These are phyloP conservation scores for Sarocladium strictum DNA, from an alignment of 2,329 filamentous ascomycete genomes.

Conservation along the genomic window DNA sequence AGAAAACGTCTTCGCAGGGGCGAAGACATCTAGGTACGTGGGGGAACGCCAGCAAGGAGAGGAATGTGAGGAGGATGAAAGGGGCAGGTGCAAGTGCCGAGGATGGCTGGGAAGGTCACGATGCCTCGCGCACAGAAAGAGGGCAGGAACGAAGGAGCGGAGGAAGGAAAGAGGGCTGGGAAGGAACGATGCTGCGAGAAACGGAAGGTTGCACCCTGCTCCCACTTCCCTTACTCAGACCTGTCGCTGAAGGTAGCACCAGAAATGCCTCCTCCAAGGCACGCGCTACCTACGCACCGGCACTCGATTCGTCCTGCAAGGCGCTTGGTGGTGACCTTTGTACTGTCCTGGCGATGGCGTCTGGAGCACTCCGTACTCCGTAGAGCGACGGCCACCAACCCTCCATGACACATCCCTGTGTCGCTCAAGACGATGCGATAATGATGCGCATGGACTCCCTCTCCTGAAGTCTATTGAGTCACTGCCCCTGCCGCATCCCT, in stretches of 20 bases:
- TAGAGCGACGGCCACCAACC: too few relatives aligned
- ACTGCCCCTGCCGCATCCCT: background rate
- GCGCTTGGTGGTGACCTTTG: too few relatives aligned
- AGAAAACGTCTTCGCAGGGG: background rate
- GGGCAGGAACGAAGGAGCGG: background rate
- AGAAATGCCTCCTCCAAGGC: too few relatives aligned
- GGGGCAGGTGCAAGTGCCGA: slow-evolving; percentile 7
- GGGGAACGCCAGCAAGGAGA: background rate
- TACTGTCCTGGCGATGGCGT: too few relatives aligned
- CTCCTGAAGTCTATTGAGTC: slow-evolving; percentile 1
- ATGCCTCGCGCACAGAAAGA: background rate
- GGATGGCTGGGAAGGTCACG: background rate
- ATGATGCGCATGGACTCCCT: background rate
- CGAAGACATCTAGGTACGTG: background rate
- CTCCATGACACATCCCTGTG: background rate
- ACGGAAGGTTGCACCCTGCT: background rate
- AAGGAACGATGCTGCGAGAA: background rate
- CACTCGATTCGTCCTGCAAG: too few relatives aligned
- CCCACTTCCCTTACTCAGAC: background rate
- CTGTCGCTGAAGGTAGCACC: background rate
- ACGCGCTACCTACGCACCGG: too few relatives aligned
- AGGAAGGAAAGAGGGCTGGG: background rate
- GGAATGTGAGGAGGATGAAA: background rate
- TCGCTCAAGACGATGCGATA: background rate
- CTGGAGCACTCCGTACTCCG: too few relatives aligned